Evolutionary conservation across 441 rosid genomes (phyloP), one percentile per base, ranked within the genome.

Genomic region (Arabidopsis lyrata): DNA sequence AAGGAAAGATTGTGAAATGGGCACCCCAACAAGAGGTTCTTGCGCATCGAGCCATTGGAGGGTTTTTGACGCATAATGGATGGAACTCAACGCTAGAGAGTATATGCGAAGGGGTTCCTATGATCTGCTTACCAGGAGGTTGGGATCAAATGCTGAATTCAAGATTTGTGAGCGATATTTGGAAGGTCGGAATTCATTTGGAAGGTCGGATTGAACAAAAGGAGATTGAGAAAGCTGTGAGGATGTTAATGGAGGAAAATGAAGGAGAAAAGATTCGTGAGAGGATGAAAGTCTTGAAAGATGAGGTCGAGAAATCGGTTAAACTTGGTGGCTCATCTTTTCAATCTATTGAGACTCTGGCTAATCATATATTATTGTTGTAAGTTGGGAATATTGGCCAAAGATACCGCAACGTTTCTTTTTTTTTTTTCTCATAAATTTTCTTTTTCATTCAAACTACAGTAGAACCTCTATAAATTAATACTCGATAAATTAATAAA

Each of bases 71-170:
- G 1, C 81, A 77, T 5, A 72, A 73, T 60, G 77, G 80, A 32
- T 77, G 80, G 80, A 77, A 77, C 73, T 77, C 80, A 9, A 77
- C 80, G 58, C 3, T 77, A 8, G 80, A 77, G 76, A 72, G 80
- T 72, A 72, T 77, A 50, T 64, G 73, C 10, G 77, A 71, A 71
- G 81, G 81, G 15, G 81, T 77, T 50, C 86, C 85, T 6, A 73
- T 85, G 84, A 60, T 83, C 6, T 78, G 85, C 50, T 65, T 29
- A 53, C 86, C 87, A 1, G 8, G 66, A 61, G 66, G 66, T 13
- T 84, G 83, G 41, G 88, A 83, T 41, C 88, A 85, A 61, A 2
- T 18, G 59, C 13, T 85, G 32, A 80, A 83, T 55, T 60, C 81
- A 2, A 80, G 82, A 38, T 79, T 73, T 39, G 12, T 81, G 0